These are phyloP conservation scores for Aureobasidium pullulans DNA, from an alignment of 2,329 filamentous ascomycete species.

Conservation along the genomic window DNA sequence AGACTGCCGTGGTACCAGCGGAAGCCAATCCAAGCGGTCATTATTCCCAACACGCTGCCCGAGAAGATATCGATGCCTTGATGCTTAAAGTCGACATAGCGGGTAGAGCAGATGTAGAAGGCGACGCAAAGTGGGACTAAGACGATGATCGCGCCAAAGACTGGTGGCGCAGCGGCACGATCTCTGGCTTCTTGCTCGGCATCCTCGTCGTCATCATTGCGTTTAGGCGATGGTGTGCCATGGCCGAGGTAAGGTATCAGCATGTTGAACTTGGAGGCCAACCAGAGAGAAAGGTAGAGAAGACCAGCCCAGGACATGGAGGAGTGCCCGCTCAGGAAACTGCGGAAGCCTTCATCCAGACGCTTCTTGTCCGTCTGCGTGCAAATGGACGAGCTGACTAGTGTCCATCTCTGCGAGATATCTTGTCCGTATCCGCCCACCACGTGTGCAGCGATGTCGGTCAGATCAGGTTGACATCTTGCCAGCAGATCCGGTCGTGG, in stretches of 20 bases:
- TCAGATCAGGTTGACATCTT: conserved; percentile 69
- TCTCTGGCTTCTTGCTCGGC: conserved; percentile 8
- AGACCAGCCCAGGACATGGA: conserved; percentile 71
- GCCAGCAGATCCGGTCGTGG: conserved; percentile 57
- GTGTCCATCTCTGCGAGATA: conserved; percentile 50
- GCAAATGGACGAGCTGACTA: conserved; percentile 76
- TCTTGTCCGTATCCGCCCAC: conserved; percentile 54
- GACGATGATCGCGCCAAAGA: conserved; percentile 66
- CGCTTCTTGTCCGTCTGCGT: conserved; percentile 51
- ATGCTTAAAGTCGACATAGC: conserved; percentile 83
- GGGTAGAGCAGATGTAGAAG: conserved; percentile 74
- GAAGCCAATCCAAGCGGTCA: conserved; percentile 67
- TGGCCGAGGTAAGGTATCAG: conserved; percentile 58
- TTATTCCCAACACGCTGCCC: conserved; percentile 70
- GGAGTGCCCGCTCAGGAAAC: conserved; percentile 71
- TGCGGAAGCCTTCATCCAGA: conserved; percentile 77
- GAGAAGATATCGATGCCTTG: conserved; percentile 89
- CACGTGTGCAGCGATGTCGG: conserved; percentile 48
- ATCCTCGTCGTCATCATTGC: not conserved
- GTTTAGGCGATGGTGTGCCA: not conserved
- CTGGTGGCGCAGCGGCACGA: conserved; percentile 61
- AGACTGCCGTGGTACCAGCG: conserved; percentile 81
- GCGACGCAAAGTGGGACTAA: conserved; percentile 66
- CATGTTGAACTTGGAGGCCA: conserved; percentile 74
- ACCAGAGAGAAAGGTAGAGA: conserved; percentile 77